These are phyloP conservation scores for Crepidotus variabilis DNA, from an alignment of 768 basidiomycete genomes.

Conservation along the genomic window DNA sequence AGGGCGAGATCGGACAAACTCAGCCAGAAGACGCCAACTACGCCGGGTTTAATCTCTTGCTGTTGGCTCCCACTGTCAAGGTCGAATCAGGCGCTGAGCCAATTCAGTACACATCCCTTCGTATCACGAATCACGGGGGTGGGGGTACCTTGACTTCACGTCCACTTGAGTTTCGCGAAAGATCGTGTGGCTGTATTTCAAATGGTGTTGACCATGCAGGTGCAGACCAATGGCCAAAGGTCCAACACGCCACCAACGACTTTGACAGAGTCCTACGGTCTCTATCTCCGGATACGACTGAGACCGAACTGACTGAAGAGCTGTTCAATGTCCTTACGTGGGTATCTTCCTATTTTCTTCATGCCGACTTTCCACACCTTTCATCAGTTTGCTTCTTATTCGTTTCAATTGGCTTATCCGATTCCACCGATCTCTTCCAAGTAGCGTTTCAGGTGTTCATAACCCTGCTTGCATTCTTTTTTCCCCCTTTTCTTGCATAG, in stretches of 20 bases:
- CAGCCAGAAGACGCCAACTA: slow-evolving; percentile 47
- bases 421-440: not conserved
- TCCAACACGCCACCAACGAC: slow-evolving; percentile 49
- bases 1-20: slow-evolving; percentile 45
- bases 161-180: slow-evolving; percentile 45
- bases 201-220: slow-evolving; percentile 70
- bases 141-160: slow-evolving; percentile 57
- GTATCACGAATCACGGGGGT: slow-evolving; percentile 71
- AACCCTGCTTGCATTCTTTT: not conserved
- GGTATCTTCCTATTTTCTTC: slow-evolving; percentile 28
- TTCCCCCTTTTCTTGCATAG: slow-evolving; percentile 4
- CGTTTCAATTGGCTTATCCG: not conserved
- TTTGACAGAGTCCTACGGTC: slow-evolving; percentile 41
- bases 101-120: slow-evolving; percentile 46
- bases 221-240: slow-evolving; percentile 71
- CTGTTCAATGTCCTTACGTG: slow-evolving; percentile 71
- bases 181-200: slow-evolving; percentile 58
- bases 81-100: slow-evolving; percentile 5
- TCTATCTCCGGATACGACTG: slow-evolving; percentile 34
- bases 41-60: slow-evolving; percentile 80
- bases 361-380: slow-evolving; percentile 1
- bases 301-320: slow-evolving; percentile 49
- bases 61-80: slow-evolving; percentile 44
- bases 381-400: not conserved
- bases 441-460: too few relatives aligned